Evolutionary conservation across 306 rosid species (phyloP).

Genomic region (Herpetospermum pedunculosum): DNA sequence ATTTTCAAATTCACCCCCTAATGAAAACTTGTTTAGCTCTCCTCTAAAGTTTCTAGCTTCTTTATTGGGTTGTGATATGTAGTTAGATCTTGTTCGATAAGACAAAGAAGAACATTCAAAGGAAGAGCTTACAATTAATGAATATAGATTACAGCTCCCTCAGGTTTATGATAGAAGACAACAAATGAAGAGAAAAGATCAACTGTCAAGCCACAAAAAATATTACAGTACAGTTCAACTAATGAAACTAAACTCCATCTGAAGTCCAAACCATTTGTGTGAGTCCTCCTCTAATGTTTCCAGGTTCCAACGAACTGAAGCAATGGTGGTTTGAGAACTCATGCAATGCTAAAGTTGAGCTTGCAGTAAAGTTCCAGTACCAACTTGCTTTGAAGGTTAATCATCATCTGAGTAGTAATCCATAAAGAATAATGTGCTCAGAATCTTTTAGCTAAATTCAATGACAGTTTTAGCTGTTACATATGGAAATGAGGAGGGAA

Average conservation of each 20-base stretch:
- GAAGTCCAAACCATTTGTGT: not conserved
- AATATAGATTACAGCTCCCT: slow-evolving; percentile 9
- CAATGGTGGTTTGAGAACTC: not conserved
- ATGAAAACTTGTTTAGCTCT: not conserved
- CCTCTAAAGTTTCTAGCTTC: not conserved
- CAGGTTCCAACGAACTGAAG: not conserved
- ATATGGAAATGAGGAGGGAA: not conserved
- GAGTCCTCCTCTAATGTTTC: not conserved
- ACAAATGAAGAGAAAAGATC: not conserved
- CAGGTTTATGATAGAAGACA: not conserved
- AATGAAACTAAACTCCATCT: not conserved
- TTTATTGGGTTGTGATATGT: not conserved
- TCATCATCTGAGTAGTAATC: slow-evolving; percentile 4
- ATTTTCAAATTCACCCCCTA: not conserved
- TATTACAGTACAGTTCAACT: not conserved
- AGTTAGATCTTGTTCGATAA: not conserved
- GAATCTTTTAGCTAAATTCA: not conserved
- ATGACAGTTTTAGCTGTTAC: not conserved
- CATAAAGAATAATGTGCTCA: not conserved
- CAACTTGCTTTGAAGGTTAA: not conserved
- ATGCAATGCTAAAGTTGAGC: not conserved
- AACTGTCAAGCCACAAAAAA: slow-evolving; percentile 5
- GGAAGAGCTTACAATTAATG: not conserved
- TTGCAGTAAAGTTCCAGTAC: not conserved
- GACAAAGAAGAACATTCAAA: not conserved